Base-by-base conservation (phyloP, 2,329 filamentous ascomycete species). In the Aspergillus cejpii region DNA sequence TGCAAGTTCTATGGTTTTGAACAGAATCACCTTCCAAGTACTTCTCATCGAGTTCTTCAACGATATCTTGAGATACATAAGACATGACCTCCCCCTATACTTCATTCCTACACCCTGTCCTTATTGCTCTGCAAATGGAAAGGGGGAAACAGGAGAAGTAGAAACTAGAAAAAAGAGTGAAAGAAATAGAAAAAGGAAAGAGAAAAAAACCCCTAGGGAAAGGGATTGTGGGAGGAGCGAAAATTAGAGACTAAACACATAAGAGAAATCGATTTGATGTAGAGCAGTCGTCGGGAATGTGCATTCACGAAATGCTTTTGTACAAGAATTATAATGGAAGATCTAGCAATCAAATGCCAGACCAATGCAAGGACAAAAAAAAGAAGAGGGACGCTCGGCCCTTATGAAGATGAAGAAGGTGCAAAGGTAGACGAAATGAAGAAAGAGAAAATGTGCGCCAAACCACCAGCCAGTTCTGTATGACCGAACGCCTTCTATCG, bases 401-500 rank as follows among this genome's bases (percentile, higher is more conserved):
- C 24, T 20, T 19, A 8, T 19, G 40, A 43, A 41, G 39, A 36
- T 43, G 17, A 29, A 34, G 41, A 36, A 26, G 33, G 37, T 31
- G 23, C 14, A 40, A 45, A 48, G 37, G 43, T 45, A 46, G 23
- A 41, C 38, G 27, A 47, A 49, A 55, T 37, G 39, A 50, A 40
- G 29, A 47, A 51, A 40, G 33, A 47, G 50, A 44, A 52, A 49
- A 54, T 47, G 56, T 58, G 62, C 61, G 60, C 63, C 62, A 42
- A 55, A 50, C 58, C 58, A 59, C 61, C 62, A 49, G 44, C 55
- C 53, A 50, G 57, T 50, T 53, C 50, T 60, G 51, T 56, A 64
- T 58, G 17, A 63, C 61, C 58, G 56, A 61, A 65, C 65, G 61
- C 63, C 61, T 62, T 66, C 62, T 65, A 66, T 68, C 50, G 58